Percentiles rank a stretch among this genome's conserved stretches.
Evolutionary conservation across 768 basidiomycete genomes (phyloP).

Genomic region (Udeniomyces megalosporus): DNA sequence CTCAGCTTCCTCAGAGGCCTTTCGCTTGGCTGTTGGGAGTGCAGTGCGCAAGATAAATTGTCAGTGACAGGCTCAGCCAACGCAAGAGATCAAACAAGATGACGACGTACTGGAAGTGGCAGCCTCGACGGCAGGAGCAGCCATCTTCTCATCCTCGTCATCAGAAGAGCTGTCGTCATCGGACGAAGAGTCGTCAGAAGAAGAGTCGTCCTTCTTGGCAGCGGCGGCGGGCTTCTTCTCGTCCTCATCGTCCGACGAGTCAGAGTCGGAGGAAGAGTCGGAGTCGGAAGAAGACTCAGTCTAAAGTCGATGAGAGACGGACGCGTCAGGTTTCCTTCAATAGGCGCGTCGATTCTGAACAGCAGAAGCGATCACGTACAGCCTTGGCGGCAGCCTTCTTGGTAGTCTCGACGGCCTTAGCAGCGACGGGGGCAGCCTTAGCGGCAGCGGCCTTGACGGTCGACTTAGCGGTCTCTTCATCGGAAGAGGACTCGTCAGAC

Average conservation of each 20-base stretch:
- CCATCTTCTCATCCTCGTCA: conserved; percentile 48
- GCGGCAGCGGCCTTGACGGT: conserved; percentile 23
- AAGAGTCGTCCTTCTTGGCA: conserved; percentile 2
- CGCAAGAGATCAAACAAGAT: conserved; percentile 2
- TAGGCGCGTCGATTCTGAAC: too few species aligned
- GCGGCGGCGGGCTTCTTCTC: conserved; percentile 5
- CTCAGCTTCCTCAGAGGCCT: conserved; percentile 37
- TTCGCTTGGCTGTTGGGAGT: conserved; percentile 50
- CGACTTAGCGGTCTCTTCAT: conserved; percentile 38
- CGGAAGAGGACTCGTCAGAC: conserved; percentile 18
- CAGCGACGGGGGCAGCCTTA: conserved; percentile 10
- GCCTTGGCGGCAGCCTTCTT: background rate
- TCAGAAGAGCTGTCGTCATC: conserved; percentile 23
- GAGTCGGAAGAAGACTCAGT: conserved; percentile 10
- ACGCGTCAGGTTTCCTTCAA: background rate
- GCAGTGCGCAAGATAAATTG: conserved; percentile 6
- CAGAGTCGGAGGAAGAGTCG: conserved; percentile 6
- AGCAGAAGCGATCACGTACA: background rate
- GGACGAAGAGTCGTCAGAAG: conserved; percentile 16
- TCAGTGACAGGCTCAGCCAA: background rate
- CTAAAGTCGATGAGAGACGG: background rate
- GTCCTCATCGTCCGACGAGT: conserved; percentile 17
- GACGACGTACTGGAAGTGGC: conserved; percentile 5
- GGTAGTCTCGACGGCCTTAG: background rate
- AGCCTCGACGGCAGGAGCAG: conserved; percentile 20